A percentile compares a stretch with the other conserved stretches of the same genome.
Evolutionary conservation across 768 basidiomycete genomes (phyloP).

Genomic region (Leucocoprinus leucothites): DNA sequence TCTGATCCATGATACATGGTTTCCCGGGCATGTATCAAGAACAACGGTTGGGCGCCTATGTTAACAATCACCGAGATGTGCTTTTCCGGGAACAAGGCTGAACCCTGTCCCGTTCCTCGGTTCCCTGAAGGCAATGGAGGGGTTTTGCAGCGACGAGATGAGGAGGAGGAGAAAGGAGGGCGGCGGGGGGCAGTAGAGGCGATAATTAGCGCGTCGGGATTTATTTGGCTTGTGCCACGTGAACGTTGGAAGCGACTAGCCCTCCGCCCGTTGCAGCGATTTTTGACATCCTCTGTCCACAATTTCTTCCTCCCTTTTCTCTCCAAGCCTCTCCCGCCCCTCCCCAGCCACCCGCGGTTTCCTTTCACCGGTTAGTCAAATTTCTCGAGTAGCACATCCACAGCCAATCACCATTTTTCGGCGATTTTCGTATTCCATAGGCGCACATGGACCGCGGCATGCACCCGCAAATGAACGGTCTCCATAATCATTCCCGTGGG

Average conservation of each 20-base stretch:
- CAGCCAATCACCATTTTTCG: background rate
- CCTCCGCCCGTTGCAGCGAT: background rate
- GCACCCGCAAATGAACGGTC: slow-evolving; percentile 8
- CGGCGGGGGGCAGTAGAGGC: background rate
- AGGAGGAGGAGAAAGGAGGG: background rate
- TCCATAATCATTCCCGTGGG: background rate
- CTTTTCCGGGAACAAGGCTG: background rate
- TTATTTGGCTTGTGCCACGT: slow-evolving; percentile 11
- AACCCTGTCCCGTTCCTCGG: too few relatives aligned
- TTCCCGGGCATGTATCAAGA: background rate
- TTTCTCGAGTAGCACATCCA: too few relatives aligned
- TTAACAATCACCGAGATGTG: background rate
- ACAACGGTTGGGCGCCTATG: background rate
- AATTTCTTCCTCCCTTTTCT: background rate
- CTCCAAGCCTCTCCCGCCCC: background rate
- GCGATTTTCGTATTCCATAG: background rate
- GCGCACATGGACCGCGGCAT: slow-evolving; percentile 6
- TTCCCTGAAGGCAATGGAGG: background rate
- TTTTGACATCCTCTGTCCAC: slow-evolving; percentile 7
- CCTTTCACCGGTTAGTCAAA: too few relatives aligned
- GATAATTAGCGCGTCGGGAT: slow-evolving; percentile 9
- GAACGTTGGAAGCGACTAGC: slow-evolving; percentile 9
- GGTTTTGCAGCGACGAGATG: background rate
- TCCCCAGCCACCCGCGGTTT: too few relatives aligned
- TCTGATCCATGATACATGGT: background rate